Base-by-base conservation (phyloP, 352 stramenopile genomes). In the Poterioochromonas sp. region DNA sequence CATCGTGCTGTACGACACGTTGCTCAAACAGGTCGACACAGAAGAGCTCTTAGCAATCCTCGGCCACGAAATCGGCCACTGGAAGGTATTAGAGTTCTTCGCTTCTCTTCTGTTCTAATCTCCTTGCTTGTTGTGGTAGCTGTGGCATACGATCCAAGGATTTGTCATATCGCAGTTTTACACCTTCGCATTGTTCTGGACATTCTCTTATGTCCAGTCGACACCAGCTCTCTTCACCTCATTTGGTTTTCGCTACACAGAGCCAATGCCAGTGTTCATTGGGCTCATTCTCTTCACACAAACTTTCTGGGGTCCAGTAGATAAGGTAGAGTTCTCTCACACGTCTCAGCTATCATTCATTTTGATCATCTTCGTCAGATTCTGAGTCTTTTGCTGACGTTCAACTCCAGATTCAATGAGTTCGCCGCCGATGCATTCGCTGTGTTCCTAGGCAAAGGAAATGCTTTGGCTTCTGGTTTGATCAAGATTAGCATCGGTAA, bases 1-100 rank as follows among this genome's bases (percentile, higher is more conserved):
- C 39, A 97, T 97, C 81, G 93, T 98, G 37, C 81, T 98, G 0
- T 99, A 95, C 80, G 95, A 98, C 84, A 99, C 94, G 47, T 86
- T 99, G 18, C 84, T 99, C 54, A 87, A 93, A 49, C 95, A 98
- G 83, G 87, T 92, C n/a, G 60, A 77, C 20, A 51, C 70, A 15
- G 87, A 95, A 74, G 94, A 99, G 85, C 92, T 98, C 79, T 86
- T 98, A 3, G 93, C 94, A 8, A 93, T 99, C 79, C 84, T 98
- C 41, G 94, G 91, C 76, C 93, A 98, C 79, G 95, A 98, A 81
- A 86, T 97, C 47, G 93, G 94, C 34, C 94, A 98, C 84, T 98
- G 94, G 94, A 91, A 96, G 47, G 47, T 58, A 58, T 26, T 58
- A 15, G 47, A 58, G 15, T 26, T 26, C 26, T 58, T 58, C 26